Evolutionary conservation across 108 stramenopile genomes (phyloP).

Genomic region (Cyclotella distinguenda): DNA sequence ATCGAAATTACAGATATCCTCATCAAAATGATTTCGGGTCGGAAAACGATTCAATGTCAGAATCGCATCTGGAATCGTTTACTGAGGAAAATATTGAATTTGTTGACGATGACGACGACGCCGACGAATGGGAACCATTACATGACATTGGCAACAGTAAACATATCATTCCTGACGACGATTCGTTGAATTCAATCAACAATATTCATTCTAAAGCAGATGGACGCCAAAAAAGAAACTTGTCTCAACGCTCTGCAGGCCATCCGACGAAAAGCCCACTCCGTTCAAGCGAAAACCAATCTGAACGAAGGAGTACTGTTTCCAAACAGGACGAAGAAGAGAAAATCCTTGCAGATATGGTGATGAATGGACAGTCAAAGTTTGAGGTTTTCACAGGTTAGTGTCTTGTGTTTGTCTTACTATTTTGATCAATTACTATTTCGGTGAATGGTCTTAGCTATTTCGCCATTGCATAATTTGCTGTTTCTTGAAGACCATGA

Average conservation of each 20-base stretch:
- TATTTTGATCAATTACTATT: not conserved
- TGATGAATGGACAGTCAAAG: slow-evolving; percentile 46
- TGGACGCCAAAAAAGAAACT: not conserved
- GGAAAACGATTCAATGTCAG: not conserved
- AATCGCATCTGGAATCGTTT: slow-evolving; percentile 10
- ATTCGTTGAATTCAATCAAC: slow-evolving; percentile 18
- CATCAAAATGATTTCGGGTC: slow-evolving; percentile 31
- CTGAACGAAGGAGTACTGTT: not conserved
- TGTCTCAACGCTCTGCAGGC: not conserved
- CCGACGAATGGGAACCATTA: slow-evolving; percentile 39
- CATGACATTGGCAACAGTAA: not conserved
- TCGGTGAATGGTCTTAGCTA: not conserved
- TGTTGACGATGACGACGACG: slow-evolving; percentile 34
- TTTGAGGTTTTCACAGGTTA: slow-evolving; percentile 38
- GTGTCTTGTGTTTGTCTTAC: too few relatives aligned
- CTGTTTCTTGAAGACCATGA: not conserved
- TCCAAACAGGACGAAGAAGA: slow-evolving; percentile 23
- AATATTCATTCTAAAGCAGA: not conserved
- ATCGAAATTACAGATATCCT: slow-evolving; percentile 10
- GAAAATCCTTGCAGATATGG: slow-evolving; percentile 45
- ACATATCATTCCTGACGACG: slow-evolving; percentile 35
- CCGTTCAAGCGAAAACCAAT: not conserved
- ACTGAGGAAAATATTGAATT: slow-evolving; percentile 35
- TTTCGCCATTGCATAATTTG: not conserved
- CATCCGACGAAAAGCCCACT: not conserved